phyloP scores from a whole-genome alignment of 2,329 filamentous ascomycete species.

The Fusarium sp. region DNA sequence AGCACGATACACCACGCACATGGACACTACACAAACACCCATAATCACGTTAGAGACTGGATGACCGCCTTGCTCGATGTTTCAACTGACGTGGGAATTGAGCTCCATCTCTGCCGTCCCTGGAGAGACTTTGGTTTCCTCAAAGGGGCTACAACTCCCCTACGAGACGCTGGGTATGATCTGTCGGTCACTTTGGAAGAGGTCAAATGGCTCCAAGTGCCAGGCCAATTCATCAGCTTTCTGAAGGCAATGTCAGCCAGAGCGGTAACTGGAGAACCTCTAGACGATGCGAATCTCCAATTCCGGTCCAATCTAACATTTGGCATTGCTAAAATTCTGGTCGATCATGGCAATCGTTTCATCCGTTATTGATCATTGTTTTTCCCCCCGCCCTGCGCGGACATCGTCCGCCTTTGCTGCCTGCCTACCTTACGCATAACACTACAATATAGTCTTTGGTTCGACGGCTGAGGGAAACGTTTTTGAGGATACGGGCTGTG shows the following conservation, averaged over 20 bases:
- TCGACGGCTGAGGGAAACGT: accelerated
- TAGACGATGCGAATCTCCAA: background rate
- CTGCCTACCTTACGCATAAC: background rate
- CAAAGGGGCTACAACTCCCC: background rate
- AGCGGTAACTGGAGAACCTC: background rate
- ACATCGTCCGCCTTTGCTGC: background rate
- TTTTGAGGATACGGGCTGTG: background rate
- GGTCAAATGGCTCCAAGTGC: background rate
- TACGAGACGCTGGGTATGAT: background rate
- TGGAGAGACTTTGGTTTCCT: background rate
- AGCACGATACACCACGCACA: background rate
- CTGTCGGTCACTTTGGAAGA: background rate
- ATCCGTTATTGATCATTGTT: background rate
- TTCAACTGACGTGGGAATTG: background rate
- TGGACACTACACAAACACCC: background rate
- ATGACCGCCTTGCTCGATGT: background rate
- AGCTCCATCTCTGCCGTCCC: background rate
- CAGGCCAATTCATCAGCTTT: background rate
- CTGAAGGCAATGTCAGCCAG: background rate
- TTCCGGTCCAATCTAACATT: background rate
- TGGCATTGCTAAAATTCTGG: background rate
- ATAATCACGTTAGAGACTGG: background rate
- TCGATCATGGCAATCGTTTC: background rate
- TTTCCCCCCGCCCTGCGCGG: background rate
- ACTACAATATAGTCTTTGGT: background rate